Base-by-base conservation (phyloP, 2,329 filamentous ascomycete species). In the Aspergillus niger region DNA sequence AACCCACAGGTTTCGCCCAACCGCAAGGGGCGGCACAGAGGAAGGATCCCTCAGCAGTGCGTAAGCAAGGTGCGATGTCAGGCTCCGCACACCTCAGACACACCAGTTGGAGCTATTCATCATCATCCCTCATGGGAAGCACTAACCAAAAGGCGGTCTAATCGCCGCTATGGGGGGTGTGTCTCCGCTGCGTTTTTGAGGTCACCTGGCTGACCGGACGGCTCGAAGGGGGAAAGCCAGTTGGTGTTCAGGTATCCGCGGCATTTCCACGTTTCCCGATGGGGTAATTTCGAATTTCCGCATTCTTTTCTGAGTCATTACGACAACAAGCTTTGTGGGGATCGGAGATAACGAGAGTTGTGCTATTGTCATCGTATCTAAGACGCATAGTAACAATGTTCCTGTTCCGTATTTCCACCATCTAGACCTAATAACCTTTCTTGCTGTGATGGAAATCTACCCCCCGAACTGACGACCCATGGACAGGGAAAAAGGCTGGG, bases 251-350 rank as follows among this genome's bases (percentile, higher is more conserved):
- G 28, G 28, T 30, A 30, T 30, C 28, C 28, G 28, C 8, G 28
- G 28, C 28, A 20, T 10, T 30, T 30, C 32, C 32, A 36, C 32
- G 11, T 36, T 36, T 36, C 5, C 32, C 32, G 11, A 11, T 2
- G 32, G 32, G 26, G 32, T 1, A 30, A 30, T 36, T 36, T 15
- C 17, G n/a, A 50, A 7, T 50, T 50, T 32, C 47, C 47, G 15
- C 26, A n/a, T 6, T 11, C 8, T 11, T 36, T 13, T 36, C 32
- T 17, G 26, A 50, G 26, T 32, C n/a, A 50, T 32, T 50, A 15
- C 47, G n/a, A 50, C 26, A 30, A 32, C 47, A 50, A 50, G 47
- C 47, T 50, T 50, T 50, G 47, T 50, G 26, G 47, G 47, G 47
- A 50, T 50, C 47, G 47, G 15, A 30, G 28, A 30, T 15, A 30